A percentile compares a stretch with the other conserved stretches of the same genome.
These are phyloP conservation scores for Fusarium udum DNA, from an alignment of 2,329 filamentous ascomycete species.

Conservation along the genomic window DNA sequence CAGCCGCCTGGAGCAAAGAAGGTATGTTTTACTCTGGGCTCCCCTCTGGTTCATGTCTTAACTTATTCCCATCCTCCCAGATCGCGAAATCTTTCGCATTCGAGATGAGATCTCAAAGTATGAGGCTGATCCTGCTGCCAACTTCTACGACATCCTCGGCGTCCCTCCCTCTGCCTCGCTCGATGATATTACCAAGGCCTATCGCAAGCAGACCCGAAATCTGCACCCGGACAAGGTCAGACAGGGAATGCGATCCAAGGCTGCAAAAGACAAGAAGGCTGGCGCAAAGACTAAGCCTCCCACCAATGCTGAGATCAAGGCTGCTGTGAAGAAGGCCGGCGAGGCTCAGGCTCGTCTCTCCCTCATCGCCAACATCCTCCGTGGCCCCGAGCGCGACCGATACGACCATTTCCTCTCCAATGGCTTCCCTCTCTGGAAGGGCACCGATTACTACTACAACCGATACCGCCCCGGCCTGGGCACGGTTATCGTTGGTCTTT, in stretches of 20 bases:
- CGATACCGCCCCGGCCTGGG: constrained; percentile 91
- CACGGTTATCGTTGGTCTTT: constrained; percentile 82
- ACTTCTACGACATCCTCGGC: constrained; percentile 95
- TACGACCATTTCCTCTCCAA: constrained; percentile 95
- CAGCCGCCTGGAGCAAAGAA: constrained; percentile 86
- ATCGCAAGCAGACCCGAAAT: constrained; percentile 83
- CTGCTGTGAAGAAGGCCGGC: constrained; percentile 81
- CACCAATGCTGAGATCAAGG: constrained; percentile 76
- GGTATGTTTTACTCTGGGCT: constrained; percentile 58
- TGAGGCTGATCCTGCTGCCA: constrained; percentile 77
- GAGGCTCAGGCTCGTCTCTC: constrained; percentile 86
- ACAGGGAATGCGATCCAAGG: constrained; percentile 79
- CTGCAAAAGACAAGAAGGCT: constrained; percentile 63
- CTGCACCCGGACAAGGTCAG: constrained; percentile 97
- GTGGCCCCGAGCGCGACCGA: constrained; percentile 80
- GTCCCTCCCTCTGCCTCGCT: constrained; percentile 76
- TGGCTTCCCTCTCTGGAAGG: constrained; percentile 96
- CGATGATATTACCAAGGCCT: constrained; percentile 93
- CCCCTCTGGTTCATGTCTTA: neutral
- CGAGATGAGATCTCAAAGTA: constrained; percentile 86
- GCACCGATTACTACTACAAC: constrained; percentile 97
- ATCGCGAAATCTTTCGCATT: constrained; percentile 97
- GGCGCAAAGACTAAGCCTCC: constrained; percentile 76
- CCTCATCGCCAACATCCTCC: constrained; percentile 86
- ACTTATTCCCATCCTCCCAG: constrained; percentile 56